Evolutionary conservation across 176 grass and related monocot species (phyloP), one percentile per base, ranked within the genome.

Genomic region (Oryza meridionalis): DNA sequence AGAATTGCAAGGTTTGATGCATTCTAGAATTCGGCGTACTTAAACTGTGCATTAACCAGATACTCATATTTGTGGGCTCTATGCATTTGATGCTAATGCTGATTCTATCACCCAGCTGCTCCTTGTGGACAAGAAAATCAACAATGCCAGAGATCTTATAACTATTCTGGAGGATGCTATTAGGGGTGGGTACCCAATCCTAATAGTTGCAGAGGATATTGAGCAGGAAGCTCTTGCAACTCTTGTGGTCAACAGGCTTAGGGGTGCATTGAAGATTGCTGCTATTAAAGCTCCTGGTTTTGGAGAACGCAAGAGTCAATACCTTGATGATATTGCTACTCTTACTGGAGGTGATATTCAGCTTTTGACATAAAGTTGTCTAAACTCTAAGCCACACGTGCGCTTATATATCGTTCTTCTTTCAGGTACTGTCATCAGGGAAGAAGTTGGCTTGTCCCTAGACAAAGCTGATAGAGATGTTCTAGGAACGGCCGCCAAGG

Each of bases 201-300:
- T 95, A 40, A 92, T 95, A 27, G 70, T 95, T 1, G 88, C 93
- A 1, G 93, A 92, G 67, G 93, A 95, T 51, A 89, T 95, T 74
- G 93, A 95, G 77, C 88, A 91, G 88, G 93, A 95, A 81, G 93
- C 93, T 83, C 85, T 95, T 50, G 90, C 93, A 26, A 95, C 90
- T 5, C 90, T 95, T 59, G 89, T 95, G 51, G 86, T 94, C 38
- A 92, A 95, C 61, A 92, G 91, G 82, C 87, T 95, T 81, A 91
- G 90, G 78, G 93, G 88, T 58, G 90, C 88, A 45, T 82, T 87
- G 49, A 85, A 92, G 85, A 89, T 92, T 67, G 82, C 85, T 65
- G 93, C 88, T 71, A 83, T 95, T 16, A 95, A 95, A 73, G 90
- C 93, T 49, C 90, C 90, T 70, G 90, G 90, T 55, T 95, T 95